A percentile compares a stretch with the other conserved stretches of the same genome.
Evolutionary conservation across 139 green algal species (phyloP).

Genomic region (Picochlorum costavermella): DNA sequence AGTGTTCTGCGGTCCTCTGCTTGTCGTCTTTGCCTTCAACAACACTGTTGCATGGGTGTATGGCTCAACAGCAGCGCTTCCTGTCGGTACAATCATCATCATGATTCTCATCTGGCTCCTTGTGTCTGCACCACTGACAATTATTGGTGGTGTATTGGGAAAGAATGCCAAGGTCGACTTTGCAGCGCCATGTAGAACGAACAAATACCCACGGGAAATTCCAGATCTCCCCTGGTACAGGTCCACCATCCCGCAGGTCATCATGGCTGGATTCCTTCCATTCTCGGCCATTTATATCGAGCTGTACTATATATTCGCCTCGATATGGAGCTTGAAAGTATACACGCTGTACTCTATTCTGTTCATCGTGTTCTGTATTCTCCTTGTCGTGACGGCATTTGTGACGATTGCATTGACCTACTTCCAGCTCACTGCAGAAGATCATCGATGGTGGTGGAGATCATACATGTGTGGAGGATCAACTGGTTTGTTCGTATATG

Average conservation of each 20-base stretch:
- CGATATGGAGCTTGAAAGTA: conserved; percentile 95
- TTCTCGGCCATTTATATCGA: conserved; percentile 98
- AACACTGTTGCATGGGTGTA: conserved; percentile 71
- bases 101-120: conserved; percentile 78
- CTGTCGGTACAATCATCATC: conserved; percentile 79
- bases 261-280: conserved; percentile 89
- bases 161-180: conserved; percentile 49
- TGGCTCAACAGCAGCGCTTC: conserved; percentile 65
- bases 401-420: conserved; percentile 93
- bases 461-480: conserved; percentile 90
- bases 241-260: conserved; percentile 71
- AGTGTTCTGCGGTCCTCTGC: conserved; percentile 70
- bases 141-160: conserved; percentile 64
- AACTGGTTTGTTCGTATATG: conserved; percentile 91
- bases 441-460: conserved; percentile 94
- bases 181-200: conserved; percentile 72
- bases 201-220: conserved; percentile 60
- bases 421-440: conserved; percentile 91
- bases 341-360: conserved; percentile 94
- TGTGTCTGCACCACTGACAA: conserved; percentile 85
- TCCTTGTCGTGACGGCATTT: conserved; percentile 89
- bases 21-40: conserved; percentile 66
- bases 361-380: conserved; percentile 89
- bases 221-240: conserved; percentile 86
- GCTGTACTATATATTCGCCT: conserved; percentile 96